Base-by-base conservation (phyloP, 2,329 filamentous ascomycete species). In the Stagonosporopsis chrysanthemi region DNA sequence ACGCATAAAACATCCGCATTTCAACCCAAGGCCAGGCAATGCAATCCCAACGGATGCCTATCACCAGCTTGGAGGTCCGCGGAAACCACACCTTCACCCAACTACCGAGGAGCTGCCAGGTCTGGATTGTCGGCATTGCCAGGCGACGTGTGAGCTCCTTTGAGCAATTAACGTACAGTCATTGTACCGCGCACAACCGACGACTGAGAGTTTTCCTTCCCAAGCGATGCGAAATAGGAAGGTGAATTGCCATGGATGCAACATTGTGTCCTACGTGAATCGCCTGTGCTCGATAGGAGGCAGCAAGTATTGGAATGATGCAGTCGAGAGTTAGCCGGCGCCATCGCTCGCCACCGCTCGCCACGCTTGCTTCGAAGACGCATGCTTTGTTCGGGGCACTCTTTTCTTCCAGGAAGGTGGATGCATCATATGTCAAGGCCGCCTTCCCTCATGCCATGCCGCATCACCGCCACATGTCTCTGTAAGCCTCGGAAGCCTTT, bases 1-100 rank as follows among this genome's bases (percentile, higher is more conserved):
- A 58, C 59, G 2, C 46, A 58, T 12, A 61, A 50, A 12, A 58
- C 55, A 22, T 58, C 50, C 8, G 55, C 55, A 2, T 53, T 58
- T 23, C 55, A 58, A 19, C 45, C 55, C 0, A 46, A 48, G n/a
- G 26, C 22, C 4, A 45, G 23, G 11, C 26, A 22, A n/a, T 29
- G 6, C 2, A 53, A 36, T 2, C 2, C 24, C 2, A 50, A 58
- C 9, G 50, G 44, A 2, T 58, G 50, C 22, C 36, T 53, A 40
- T 58, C 55, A 2, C 55, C 55, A 15, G 45, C 50, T 8, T 53
- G 55, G 55, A 47, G 15, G 17, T 46, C 42, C 12, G 6, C 14
- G n/a, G 26, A 23, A n/a, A 23, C 28, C 19, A 17, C 22, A 15
- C 12, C n/a, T 23, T 41, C 31, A 2, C 24, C 17, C 23, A 45